Evolutionary conservation across 768 basidiomycete genomes (phyloP).

Genomic region (Amanita inopinata): DNA sequence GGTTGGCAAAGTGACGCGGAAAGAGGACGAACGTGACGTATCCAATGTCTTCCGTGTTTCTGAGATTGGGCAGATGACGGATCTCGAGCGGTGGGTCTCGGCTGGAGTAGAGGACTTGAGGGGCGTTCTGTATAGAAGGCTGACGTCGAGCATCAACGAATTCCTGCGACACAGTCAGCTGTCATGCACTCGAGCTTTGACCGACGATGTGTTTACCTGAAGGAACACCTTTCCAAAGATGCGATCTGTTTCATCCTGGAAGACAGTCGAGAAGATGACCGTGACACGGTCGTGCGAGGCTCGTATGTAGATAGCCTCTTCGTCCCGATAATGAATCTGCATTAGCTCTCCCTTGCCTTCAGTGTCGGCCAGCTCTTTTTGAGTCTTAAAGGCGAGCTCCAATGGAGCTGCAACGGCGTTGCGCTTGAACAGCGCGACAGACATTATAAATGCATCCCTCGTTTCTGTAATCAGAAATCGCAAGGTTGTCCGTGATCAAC

Average conservation of each 20-base stretch:
- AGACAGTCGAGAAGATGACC: constrained; percentile 94
- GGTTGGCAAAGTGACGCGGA: constrained; percentile 86
- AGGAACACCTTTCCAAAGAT: constrained; percentile 98
- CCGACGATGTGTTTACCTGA: constrained; percentile 47
- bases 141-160: constrained; percentile 97
- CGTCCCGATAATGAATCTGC: constrained; percentile 90
- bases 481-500: constrained; percentile 10
- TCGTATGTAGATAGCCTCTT: constrained; percentile 94
- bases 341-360: constrained; percentile 75
- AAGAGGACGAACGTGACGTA: constrained; percentile 98
- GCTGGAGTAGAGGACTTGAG: constrained; percentile 92
- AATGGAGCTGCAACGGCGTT: constrained; percentile 94
- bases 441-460: constrained; percentile 70
- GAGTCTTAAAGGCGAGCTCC: constrained; percentile 75
- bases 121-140: constrained; percentile 90
- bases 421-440: constrained; percentile 80
- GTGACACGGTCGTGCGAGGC: constrained; percentile 94
- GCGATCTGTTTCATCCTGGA: constrained; percentile 94
- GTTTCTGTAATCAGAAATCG: constrained; percentile 40
- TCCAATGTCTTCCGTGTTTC: constrained; percentile 80
- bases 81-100: constrained; percentile 97
- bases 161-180: constrained; percentile 44
- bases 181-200: background rate
- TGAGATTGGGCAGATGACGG: constrained; percentile 72
- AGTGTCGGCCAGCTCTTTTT: constrained; percentile 75